A percentile compares a stretch with the other conserved stretches of the same genome.
phyloP scores from a whole-genome alignment of 2,329 filamentous ascomycete genomes.

The Penicillium sp. region DNA sequence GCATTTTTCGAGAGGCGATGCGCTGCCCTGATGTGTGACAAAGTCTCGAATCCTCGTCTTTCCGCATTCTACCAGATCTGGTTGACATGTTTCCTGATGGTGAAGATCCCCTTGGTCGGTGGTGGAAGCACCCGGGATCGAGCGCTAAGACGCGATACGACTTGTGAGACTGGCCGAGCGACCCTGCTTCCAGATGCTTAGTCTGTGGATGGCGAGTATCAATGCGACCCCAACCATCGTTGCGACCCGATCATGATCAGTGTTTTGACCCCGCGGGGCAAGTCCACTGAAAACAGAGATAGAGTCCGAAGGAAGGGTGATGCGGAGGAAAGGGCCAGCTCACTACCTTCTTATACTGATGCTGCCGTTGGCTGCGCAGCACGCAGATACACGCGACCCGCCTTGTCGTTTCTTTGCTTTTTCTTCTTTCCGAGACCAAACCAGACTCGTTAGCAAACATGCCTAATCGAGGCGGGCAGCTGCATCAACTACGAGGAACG shows the following conservation, averaged over 20 bases:
- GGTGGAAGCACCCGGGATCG: slow-evolving; percentile 10
- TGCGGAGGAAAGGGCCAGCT: slow-evolving; percentile 8
- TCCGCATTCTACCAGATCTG: slow-evolving; percentile 6
- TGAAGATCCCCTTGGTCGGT: background rate
- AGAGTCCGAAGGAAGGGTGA: slow-evolving; percentile 2
- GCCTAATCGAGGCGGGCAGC: slow-evolving; percentile 17
- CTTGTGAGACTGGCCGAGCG: slow-evolving; percentile 22
- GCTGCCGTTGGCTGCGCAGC: slow-evolving; percentile 4
- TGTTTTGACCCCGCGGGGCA: slow-evolving; percentile 9
- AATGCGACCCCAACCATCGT: slow-evolving; percentile 17
- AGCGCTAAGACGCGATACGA: slow-evolving; percentile 22
- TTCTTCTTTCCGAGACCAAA: slow-evolving; percentile 15
- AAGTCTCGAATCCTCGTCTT: background rate
- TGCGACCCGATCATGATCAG: slow-evolving; percentile 14
- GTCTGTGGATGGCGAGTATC: slow-evolving; percentile 23
- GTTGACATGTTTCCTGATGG: background rate
- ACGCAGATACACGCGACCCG: slow-evolving; percentile 10
- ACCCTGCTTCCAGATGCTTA: slow-evolving; percentile 31
- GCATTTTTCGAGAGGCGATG: slow-evolving; percentile 15
- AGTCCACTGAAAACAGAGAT: slow-evolving; percentile 1
- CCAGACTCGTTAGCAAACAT: slow-evolving; percentile 13
- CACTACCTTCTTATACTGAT: slow-evolving; percentile 17
- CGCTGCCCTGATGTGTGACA: background rate
- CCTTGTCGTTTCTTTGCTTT: slow-evolving; percentile 12
- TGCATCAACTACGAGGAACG: slow-evolving; percentile 18